Evolutionary conservation across 2,329 filamentous ascomycete genomes (phyloP).

Genomic region (Colletotrichum sp.): DNA sequence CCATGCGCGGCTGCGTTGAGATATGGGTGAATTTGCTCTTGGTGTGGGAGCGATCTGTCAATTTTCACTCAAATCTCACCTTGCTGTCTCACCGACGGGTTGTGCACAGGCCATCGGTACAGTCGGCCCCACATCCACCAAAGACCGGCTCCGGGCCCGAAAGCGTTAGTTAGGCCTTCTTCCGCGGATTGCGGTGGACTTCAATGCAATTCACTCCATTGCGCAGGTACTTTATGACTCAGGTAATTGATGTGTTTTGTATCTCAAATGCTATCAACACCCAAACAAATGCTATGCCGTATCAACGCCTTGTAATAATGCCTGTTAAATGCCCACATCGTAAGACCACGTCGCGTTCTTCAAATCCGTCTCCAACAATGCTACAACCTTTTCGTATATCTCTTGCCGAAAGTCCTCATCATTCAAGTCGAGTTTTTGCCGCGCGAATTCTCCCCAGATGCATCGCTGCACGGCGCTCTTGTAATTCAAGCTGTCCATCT

Average conservation of each 20-base stretch:
- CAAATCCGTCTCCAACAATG: background rate
- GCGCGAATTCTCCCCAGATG: constrained; percentile 7
- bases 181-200: fast-evolving
- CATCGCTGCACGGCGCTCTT: constrained; percentile 22
- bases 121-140: background rate
- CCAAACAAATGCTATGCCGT: fast-evolving
- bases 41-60: background rate
- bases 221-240: fast-evolving
- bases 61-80: background rate
- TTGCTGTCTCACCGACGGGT: background rate
- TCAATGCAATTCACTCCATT: background rate
- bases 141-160: background rate
- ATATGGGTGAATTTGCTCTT: background rate
- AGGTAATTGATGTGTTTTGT: fast-evolving
- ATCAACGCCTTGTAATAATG: background rate
- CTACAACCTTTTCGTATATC: background rate
- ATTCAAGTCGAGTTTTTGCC: background rate
- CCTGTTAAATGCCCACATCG: background rate
- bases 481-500: constrained; percentile 21
- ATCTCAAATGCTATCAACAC: fast-evolving
- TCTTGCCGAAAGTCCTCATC: background rate
- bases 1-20: background rate
- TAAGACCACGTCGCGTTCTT: background rate
- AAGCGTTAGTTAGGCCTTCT: fast-evolving
- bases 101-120: background rate